Evolutionary conservation across 768 basidiomycete species (phyloP).

Genomic region (Daedaleopsis sinensis): DNA sequence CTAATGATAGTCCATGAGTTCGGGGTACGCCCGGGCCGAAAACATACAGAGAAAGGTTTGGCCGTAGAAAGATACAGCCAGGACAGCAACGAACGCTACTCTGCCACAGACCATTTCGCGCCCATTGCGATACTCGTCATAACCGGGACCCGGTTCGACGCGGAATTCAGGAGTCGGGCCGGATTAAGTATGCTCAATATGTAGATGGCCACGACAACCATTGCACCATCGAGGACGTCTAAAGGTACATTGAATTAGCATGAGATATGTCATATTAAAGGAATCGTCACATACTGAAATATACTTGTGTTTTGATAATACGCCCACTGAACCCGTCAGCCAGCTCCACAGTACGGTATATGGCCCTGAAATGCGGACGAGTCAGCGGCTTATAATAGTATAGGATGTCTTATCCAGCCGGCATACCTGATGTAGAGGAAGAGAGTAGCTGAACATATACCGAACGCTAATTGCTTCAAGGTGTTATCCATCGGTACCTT

Average conservation of each 20-base stretch:
- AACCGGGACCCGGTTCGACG: too few species aligned
- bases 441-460: constrained; percentile 1
- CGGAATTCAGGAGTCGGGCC: constrained; percentile 32
- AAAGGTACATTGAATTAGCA: neutral
- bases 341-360: constrained; percentile 54
- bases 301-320: constrained; percentile 46
- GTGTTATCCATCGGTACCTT: neutral
- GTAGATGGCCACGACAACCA: constrained; percentile 48
- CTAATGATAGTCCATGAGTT: too few species aligned
- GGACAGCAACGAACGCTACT: neutral
- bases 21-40: too few species aligned
- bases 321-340: constrained; percentile 51
- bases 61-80: too few species aligned
- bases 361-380: constrained; percentile 31
- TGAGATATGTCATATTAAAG: neutral
- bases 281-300: neutral
- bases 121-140: neutral
- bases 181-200: constrained; percentile 49
- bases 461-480: constrained; percentile 3
- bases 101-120: neutral
- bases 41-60: too few species aligned
- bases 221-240: constrained; percentile 54
- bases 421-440: constrained; percentile 17
- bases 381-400: neutral
- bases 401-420: neutral